A percentile compares a stretch with the other conserved stretches of the same genome.
Conservation (phyloP, 352 stramenopile genomes). For the Pythium aphanidermatum region DNA sequence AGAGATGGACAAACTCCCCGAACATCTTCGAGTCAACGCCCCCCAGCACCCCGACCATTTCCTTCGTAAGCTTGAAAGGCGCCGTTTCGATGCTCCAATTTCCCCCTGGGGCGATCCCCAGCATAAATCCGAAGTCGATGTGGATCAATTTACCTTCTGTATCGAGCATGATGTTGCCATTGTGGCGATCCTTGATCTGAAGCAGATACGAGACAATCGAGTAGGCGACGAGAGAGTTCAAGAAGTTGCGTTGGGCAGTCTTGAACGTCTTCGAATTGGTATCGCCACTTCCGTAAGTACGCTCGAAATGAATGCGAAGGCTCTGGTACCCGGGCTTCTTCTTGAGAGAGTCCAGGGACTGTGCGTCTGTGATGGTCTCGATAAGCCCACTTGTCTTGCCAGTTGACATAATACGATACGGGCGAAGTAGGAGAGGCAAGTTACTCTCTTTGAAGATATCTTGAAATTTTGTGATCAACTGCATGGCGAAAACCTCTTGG, state of each 20-base stretch:
- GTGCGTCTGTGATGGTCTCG: slow-evolving; percentile 95
- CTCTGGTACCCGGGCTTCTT: slow-evolving; percentile 94
- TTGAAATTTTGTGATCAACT: slow-evolving; percentile 97
- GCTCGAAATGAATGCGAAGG: slow-evolving; percentile 94
- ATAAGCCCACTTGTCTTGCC: slow-evolving; percentile 95
- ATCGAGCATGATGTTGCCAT: slow-evolving; percentile 99
- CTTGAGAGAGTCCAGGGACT: slow-evolving; percentile 97
- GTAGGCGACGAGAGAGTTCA: slow-evolving; percentile 96
- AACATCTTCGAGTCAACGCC: slow-evolving; percentile 46
- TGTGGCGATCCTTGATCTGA: slow-evolving; percentile 99
- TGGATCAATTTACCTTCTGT: slow-evolving; percentile 98
- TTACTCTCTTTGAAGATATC: slow-evolving; percentile 95
- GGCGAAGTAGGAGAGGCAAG: slow-evolving; percentile 93
- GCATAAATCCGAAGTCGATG: slow-evolving; percentile 99
- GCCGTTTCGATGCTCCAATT: slow-evolving; percentile 98
- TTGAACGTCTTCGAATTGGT: slow-evolving; percentile 88
- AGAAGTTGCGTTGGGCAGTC: slow-evolving; percentile 94
- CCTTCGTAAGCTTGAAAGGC: slow-evolving; percentile 99
- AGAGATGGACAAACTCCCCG: slow-evolving; percentile 65
- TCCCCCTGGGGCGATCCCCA: slow-evolving; percentile 97
- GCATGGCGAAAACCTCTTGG: slow-evolving; percentile 98
- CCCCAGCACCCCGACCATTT: slow-evolving; percentile 96
- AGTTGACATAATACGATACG: slow-evolving; percentile 97
- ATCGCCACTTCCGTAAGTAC: slow-evolving; percentile 89
- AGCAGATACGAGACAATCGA: slow-evolving; percentile 98